Conservation (phyloP, 495 filamentous ascomycete genomes). For the Hyaloscypha hepaticicola region DNA sequence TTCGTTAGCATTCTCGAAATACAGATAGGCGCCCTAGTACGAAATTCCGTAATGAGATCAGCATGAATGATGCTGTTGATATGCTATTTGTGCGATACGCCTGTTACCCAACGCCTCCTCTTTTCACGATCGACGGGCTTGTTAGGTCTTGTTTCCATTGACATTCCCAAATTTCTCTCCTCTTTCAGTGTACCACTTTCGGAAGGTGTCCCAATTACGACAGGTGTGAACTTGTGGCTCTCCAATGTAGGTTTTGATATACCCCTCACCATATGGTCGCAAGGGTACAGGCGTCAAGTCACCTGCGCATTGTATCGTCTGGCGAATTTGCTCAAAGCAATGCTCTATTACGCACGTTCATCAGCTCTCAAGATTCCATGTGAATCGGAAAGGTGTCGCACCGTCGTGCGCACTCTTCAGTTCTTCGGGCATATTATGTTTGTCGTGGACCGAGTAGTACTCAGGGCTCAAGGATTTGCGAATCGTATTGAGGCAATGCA, state of each 20-base stretch:
- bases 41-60: not conserved
- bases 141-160: slow-evolving; percentile 7
- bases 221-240: slow-evolving; percentile 21
- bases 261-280: slow-evolving; percentile 10
- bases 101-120: not conserved
- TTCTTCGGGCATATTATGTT: slow-evolving; percentile 5
- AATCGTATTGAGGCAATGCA: slow-evolving; percentile 29
- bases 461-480: slow-evolving; percentile 23
- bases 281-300: slow-evolving; percentile 16
- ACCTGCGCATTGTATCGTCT: slow-evolving; percentile 23
- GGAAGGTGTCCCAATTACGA: slow-evolving; percentile 19
- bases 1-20: slow-evolving; percentile 73
- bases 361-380: no score
- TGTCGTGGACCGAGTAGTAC: slow-evolving; percentile 18
- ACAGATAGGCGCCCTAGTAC: slow-evolving; percentile 17
- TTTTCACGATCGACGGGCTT: not conserved
- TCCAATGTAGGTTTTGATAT: slow-evolving; percentile 12
- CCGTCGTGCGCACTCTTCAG: slow-evolving; percentile 1
- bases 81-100: not conserved
- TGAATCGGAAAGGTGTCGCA: not conserved
- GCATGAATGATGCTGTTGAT: not conserved
- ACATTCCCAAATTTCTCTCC: slow-evolving; percentile 11
- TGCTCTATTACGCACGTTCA: slow-evolving; percentile 9
- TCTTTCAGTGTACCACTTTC: slow-evolving; percentile 23
- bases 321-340: slow-evolving; percentile 25